These are phyloP conservation scores for Russula lepida DNA, from an alignment of 768 basidiomycete species.

Conservation along the genomic window DNA sequence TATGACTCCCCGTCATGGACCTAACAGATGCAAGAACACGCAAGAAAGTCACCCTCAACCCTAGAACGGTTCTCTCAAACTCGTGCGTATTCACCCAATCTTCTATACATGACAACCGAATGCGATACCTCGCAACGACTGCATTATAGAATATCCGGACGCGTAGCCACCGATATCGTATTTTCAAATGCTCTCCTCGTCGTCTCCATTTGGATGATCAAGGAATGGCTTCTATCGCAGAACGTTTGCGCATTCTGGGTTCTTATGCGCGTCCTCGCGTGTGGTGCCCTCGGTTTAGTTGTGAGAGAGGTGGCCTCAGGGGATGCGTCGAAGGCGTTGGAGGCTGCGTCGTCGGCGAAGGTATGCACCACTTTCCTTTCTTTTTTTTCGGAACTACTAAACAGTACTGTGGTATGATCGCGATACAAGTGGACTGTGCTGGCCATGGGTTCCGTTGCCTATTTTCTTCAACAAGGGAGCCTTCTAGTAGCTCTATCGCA, in stretches of 20 bases:
- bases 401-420: background rate
- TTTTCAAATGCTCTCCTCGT: conserved; percentile 59
- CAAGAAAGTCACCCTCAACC: conserved; percentile 29
- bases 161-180: conserved; percentile 34
- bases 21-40: conserved; percentile 30
- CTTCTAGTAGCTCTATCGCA: conserved; percentile 62
- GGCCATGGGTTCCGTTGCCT: conserved; percentile 54
- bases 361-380: conserved; percentile 30
- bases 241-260: conserved; percentile 74
- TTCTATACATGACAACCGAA: background rate
- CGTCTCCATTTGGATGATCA: conserved; percentile 50
- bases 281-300: conserved; percentile 57
- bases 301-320: conserved; percentile 52
- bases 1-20: conserved; percentile 23
- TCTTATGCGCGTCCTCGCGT: conserved; percentile 61
- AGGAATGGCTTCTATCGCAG: conserved; percentile 56
- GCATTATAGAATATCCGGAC: conserved; percentile 11
- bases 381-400: background rate
- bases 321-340: conserved; percentile 43
- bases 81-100: conserved; percentile 14
- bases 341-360: conserved; percentile 37
- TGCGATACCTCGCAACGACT: background rate
- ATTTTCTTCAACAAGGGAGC: conserved; percentile 60
- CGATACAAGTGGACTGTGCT: conserved; percentile 57
- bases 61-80: conserved; percentile 22